Evolutionary conservation across 2,329 filamentous ascomycete genomes (phyloP).

Genomic region (Pseudogymnoascus sp.): DNA sequence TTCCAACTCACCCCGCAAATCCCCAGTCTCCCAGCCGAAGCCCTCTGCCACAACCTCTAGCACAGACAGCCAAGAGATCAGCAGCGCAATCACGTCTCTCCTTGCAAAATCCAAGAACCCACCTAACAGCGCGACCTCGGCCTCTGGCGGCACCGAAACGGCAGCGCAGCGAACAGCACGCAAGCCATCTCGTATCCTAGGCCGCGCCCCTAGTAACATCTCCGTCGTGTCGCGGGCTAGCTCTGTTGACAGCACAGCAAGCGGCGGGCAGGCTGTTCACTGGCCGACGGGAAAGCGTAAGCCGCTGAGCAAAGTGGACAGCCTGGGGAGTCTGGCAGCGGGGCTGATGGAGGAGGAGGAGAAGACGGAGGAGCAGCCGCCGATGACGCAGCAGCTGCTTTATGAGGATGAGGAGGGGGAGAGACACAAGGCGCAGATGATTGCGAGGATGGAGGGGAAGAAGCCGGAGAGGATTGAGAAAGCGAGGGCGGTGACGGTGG

Average conservation of each 20-base stretch:
- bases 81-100: conserved; percentile 23
- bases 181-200: conserved; percentile 37
- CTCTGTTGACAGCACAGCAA: conserved; percentile 35
- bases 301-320: conserved; percentile 20
- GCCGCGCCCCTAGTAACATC: conserved; percentile 50
- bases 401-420: conserved; percentile 28
- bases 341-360: conserved; percentile 5
- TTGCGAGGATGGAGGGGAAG: conserved; percentile 28
- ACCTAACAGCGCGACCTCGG: not conserved
- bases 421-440: conserved; percentile 22
- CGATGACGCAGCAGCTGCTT: conserved; percentile 24
- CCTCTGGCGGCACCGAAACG: conserved; percentile 13
- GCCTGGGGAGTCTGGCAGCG: conserved; percentile 17
- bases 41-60: conserved; percentile 5
- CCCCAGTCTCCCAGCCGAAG: conserved; percentile 4
- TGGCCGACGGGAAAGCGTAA: conserved; percentile 18
- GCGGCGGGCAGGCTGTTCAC: conserved; percentile 22
- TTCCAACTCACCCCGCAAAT: conserved; percentile 17
- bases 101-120: conserved; percentile 26
- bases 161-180: not conserved
- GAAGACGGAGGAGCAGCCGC: conserved; percentile 19
- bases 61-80: conserved; percentile 1
- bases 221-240: conserved; percentile 35
- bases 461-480: conserved; percentile 16
- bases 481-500: conserved; percentile 20